Conservation (phyloP, 23 red algal genomes). For the Gracilaria vermiculophylla region DNA sequence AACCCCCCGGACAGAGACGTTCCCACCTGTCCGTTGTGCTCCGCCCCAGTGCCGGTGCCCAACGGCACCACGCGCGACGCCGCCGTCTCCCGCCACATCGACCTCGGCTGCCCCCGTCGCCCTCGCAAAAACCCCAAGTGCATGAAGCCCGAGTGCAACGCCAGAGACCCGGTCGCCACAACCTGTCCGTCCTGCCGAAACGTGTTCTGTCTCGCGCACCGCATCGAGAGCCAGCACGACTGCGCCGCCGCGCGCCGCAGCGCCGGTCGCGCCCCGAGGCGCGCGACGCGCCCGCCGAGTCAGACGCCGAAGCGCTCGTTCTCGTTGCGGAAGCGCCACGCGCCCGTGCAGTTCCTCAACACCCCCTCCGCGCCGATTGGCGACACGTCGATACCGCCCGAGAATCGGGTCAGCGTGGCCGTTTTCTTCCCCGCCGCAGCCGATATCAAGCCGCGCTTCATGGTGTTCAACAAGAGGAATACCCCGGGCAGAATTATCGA, state of each 20-base stretch:
- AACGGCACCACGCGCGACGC: conserved; percentile 14
- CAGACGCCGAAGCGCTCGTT: background rate
- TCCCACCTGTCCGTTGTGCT: conserved; percentile 58
- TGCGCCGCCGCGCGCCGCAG: conserved; percentile 2
- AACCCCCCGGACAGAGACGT: conserved; percentile 10
- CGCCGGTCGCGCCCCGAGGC: background rate
- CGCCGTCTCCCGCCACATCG: conserved; percentile 56
- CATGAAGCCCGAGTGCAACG: conserved; percentile 28
- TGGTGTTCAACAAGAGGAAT: conserved; percentile 37
- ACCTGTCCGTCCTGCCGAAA: conserved; percentile 37
- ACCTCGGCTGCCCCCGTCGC: conserved; percentile 39
- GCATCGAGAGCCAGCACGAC: conserved; percentile 50
- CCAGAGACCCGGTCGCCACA: conserved; percentile 43
- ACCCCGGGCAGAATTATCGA: conserved; percentile 53
- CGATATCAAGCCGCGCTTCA: conserved; percentile 29
- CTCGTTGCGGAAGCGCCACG: background rate
- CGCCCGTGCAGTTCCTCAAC: conserved; percentile 8
- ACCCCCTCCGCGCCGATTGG: conserved; percentile 30
- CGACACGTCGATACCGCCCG: conserved; percentile 10
- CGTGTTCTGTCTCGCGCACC: conserved; percentile 56
- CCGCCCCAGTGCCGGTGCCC: conserved; percentile 32
- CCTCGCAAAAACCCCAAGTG: conserved; percentile 43
- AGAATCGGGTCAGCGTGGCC: conserved; percentile 37
- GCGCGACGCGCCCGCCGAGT: background rate
- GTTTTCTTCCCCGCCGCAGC: conserved; percentile 31